A percentile compares a stretch with the other conserved stretches of the same genome.
Conservation (phyloP, 352 stramenopile genomes). For the Pythium utonaiense region DNA sequence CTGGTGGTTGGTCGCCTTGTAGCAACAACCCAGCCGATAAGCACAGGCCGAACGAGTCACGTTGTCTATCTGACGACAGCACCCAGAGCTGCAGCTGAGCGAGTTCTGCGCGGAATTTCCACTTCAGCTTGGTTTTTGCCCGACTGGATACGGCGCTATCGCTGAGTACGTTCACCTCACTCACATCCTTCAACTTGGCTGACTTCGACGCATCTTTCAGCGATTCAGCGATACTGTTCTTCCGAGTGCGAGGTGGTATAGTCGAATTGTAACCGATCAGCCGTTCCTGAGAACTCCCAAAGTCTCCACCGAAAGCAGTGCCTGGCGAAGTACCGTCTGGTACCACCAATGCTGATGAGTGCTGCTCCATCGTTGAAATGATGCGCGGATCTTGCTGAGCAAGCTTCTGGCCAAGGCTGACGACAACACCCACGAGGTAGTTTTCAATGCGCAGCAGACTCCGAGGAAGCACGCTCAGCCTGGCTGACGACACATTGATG, state of each 20-base stretch:
- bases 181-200: conserved; percentile 30
- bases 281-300: conserved; percentile 13
- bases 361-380: conserved; percentile 13
- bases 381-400: conserved; percentile 26
- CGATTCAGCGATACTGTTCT: conserved; percentile 55
- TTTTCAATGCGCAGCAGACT: conserved; percentile 25
- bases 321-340: background rate
- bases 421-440: conserved; percentile 13
- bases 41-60: conserved; percentile 50
- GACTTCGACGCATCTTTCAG: conserved; percentile 34
- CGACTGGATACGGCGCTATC: conserved; percentile 10
- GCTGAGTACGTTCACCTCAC: conserved; percentile 11
- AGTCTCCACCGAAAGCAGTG: conserved; percentile 1
- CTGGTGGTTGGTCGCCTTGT: conserved; percentile 7
- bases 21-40: conserved; percentile 27
- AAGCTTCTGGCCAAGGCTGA: conserved; percentile 21
- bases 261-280: conserved; percentile 7
- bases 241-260: conserved; percentile 28
- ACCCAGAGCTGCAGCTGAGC: conserved; percentile 62
- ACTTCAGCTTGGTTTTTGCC: conserved; percentile 13
- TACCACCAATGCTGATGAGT: conserved; percentile 7
- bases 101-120: conserved; percentile 46
- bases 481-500: conserved; percentile 6
- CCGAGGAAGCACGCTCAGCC: conserved; percentile 20
- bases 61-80: conserved; percentile 55